phyloP scores from a whole-genome alignment of 306 rosid species.

The Lagenaria siceraria region DNA sequence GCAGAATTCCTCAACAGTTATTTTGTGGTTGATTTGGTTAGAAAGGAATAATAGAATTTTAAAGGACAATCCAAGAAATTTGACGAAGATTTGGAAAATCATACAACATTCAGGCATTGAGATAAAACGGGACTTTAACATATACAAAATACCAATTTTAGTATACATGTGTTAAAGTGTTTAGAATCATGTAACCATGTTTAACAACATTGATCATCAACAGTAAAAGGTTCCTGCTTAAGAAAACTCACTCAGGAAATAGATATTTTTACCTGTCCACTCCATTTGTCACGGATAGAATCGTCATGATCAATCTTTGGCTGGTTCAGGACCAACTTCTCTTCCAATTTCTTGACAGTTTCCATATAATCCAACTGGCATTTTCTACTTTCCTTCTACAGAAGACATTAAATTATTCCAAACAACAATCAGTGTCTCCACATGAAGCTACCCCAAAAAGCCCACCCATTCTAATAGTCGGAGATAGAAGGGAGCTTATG shows the following conservation, averaged over 20 bases:
- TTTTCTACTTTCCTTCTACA: conserved; percentile 81
- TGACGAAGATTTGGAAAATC: background rate
- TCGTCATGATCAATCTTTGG: conserved; percentile 35
- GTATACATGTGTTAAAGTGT: background rate
- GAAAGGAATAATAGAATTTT: background rate
- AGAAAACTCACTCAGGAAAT: background rate
- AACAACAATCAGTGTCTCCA: background rate
- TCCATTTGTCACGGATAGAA: conserved; percentile 21
- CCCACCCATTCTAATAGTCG: background rate
- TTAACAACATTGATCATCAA: background rate
- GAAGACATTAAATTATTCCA: conserved; percentile 7
- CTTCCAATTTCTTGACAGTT: conserved; percentile 86
- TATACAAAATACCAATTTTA: background rate
- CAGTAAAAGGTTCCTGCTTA: background rate
- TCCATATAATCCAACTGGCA: conserved; percentile 98
- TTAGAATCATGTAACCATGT: background rate
- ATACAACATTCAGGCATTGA: background rate
- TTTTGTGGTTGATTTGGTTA: background rate
- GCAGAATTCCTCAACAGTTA: background rate
- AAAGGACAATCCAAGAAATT: background rate
- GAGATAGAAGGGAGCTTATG: background rate
- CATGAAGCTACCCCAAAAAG: background rate
- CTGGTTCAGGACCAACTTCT: conserved; percentile 76
- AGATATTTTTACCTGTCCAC: conserved; percentile 42
- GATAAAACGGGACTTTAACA: background rate